These are phyloP conservation scores for Pseudocercospora fuligena DNA, from an alignment of 2,329 filamentous ascomycete species.

Conservation along the genomic window DNA sequence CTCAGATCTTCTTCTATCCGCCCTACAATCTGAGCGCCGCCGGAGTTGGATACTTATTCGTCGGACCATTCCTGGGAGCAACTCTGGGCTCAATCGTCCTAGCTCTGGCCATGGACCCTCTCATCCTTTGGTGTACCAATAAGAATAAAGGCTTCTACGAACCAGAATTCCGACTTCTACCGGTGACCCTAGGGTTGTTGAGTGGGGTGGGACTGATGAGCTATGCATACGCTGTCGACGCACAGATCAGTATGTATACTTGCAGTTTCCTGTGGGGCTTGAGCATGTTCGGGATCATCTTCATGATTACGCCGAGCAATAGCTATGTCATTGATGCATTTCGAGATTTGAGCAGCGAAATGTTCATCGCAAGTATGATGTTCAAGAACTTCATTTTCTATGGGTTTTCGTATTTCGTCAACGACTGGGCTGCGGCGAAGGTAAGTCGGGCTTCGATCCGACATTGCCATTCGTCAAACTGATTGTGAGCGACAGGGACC, in stretches of 20 bases:
- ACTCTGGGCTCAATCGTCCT: neutral
- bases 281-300: neutral
- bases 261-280: neutral
- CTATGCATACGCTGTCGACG: neutral
- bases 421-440: neutral
- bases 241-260: neutral
- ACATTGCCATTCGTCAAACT: neutral
- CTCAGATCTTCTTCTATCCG: neutral
- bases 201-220: neutral
- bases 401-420: neutral
- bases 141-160: neutral
- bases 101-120: neutral
- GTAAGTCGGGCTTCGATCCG: neutral
- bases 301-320: neutral
- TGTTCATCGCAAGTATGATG: neutral
- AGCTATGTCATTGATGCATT: neutral
- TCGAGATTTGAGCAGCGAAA: neutral
- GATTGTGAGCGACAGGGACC: neutral
- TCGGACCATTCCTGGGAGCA: neutral
- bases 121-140: neutral
- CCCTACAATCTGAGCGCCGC: neutral
- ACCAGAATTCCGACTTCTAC: neutral
- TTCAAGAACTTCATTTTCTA: neutral
- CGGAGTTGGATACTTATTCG: neutral
- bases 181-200: neutral